Conservation (phyloP, 805 yeast genomes). For the Candida saitoana region DNA sequence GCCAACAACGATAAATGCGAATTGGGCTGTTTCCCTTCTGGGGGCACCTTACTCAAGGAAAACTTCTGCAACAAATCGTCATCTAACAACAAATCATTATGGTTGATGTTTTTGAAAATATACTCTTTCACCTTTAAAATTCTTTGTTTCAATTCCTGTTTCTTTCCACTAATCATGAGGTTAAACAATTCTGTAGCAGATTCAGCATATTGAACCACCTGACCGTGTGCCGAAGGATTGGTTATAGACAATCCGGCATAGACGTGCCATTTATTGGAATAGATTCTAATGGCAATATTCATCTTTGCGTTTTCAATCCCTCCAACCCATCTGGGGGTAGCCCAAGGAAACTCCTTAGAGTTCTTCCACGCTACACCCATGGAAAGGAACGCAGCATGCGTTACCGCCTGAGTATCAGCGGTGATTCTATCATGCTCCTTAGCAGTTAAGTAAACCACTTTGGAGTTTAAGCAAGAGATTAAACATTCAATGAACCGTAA, state of each 20-base stretch:
- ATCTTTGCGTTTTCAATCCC: constrained; percentile 95
- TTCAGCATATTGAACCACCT: constrained; percentile 82
- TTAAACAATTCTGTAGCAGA: constrained; percentile 81
- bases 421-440: constrained; percentile 90
- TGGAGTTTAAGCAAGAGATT: constrained; percentile 72
- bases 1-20: constrained; percentile 86
- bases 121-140: constrained; percentile 62
- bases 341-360: constrained; percentile 87
- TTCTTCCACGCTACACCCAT: constrained; percentile 97
- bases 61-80: constrained; percentile 75
- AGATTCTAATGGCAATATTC: constrained; percentile 86
- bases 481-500: constrained; percentile 59
- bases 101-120: constrained; percentile 67
- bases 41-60: constrained; percentile 69
- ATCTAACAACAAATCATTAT: constrained; percentile 65
- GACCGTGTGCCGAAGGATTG: constrained; percentile 90
- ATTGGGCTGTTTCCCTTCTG: constrained; percentile 67
- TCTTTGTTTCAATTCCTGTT: constrained; percentile 54
- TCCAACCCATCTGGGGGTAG: constrained; percentile 77
- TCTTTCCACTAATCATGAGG: constrained; percentile 69
- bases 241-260: constrained; percentile 97
- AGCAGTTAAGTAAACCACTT: constrained; percentile 73
- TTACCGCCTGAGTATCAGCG: constrained; percentile 97
- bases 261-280: constrained; percentile 94
- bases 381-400: constrained; percentile 93